Evolutionary conservation across 2,329 filamentous ascomycete species (phyloP).

Genomic region (Colletotrichum spaethianum): DNA sequence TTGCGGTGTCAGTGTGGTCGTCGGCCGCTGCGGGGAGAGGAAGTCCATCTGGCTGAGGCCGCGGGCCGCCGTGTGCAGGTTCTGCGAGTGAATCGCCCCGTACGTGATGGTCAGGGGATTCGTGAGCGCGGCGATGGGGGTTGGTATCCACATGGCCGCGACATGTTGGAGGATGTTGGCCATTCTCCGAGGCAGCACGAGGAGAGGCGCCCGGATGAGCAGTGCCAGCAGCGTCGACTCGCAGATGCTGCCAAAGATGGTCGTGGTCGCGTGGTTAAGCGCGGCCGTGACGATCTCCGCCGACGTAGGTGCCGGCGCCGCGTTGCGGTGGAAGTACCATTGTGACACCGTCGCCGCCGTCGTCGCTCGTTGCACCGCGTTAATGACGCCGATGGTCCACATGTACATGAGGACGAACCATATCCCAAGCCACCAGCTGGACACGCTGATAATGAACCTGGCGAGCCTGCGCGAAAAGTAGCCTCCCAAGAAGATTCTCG

Average conservation of each 20-base stretch:
- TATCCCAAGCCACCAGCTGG: conserved; percentile 94
- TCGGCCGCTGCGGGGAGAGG: conserved; percentile 79
- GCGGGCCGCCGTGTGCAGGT: conserved; percentile 82
- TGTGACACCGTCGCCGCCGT: conserved; percentile 96
- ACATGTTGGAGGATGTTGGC: conserved; percentile 78
- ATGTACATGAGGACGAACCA: conserved; percentile 96
- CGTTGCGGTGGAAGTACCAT: conserved; percentile 98
- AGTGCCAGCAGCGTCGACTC: conserved; percentile 87
- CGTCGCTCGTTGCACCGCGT: conserved; percentile 89
- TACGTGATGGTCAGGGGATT: conserved; percentile 95
- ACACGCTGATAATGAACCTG: conserved; percentile 84
- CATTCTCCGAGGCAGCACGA: conserved; percentile 83
- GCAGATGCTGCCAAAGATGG: conserved; percentile 93
- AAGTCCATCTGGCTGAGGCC: conserved; percentile 87
- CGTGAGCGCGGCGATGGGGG: conserved; percentile 86
- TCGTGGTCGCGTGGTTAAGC: conserved; percentile 84
- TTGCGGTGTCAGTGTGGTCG: conserved; percentile 77
- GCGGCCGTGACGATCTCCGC: conserved; percentile 87
- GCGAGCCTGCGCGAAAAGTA: conserved; percentile 77
- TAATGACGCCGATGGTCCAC: conserved; percentile 91
- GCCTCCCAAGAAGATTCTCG: conserved; percentile 93
- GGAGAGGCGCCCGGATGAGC: conserved; percentile 85
- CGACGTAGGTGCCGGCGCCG: conserved; percentile 82
- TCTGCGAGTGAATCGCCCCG: conserved; percentile 91
- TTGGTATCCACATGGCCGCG: conserved; percentile 85